These are phyloP conservation scores for Rubroboletus satanas DNA, from an alignment of 768 basidiomycete genomes.

Conservation along the genomic window DNA sequence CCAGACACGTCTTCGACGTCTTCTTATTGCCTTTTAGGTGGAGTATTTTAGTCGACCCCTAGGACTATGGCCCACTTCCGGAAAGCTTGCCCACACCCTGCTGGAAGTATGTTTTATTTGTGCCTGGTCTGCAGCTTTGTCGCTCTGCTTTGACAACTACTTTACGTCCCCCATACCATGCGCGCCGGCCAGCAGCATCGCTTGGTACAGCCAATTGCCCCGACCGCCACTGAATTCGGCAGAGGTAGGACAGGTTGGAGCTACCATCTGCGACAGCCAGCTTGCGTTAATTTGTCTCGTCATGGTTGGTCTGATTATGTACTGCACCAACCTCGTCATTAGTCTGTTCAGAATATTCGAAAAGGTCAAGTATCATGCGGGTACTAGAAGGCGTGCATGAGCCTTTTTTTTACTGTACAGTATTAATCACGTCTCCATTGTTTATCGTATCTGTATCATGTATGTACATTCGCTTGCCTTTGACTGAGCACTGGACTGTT, in stretches of 20 bases:
- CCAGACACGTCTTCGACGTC: conserved; percentile 2
- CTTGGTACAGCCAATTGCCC: conserved; percentile 75
- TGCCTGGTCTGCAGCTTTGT: conserved; percentile 88
- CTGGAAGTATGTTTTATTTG: conserved; percentile 89
- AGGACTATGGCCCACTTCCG: conserved; percentile 88
- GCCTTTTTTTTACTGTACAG: neutral
- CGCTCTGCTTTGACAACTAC: conserved; percentile 87
- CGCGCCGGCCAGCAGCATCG: conserved; percentile 49
- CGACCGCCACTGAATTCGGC: conserved; percentile 30
- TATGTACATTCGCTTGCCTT: neutral
- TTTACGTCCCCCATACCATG: conserved; percentile 86
- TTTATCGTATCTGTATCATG: neutral
- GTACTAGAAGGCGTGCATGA: conserved; percentile 26
- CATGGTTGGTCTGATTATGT: conserved; percentile 70
- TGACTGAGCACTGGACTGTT: neutral
- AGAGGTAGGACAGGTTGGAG: conserved; percentile 44
- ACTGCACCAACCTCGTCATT: conserved; percentile 82
- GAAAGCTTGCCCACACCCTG: conserved; percentile 81
- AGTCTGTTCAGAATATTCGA: conserved; percentile 85
- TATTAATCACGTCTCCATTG: neutral
- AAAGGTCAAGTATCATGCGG: conserved; percentile 75
- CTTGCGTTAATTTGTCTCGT: conserved; percentile 75
- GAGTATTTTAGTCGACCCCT: conserved; percentile 92
- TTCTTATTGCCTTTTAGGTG: conserved; percentile 45
- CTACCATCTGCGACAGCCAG: conserved; percentile 69